phyloP scores from a whole-genome alignment of 2,329 filamentous ascomycete species.

The Claviceps maximensis region DNA sequence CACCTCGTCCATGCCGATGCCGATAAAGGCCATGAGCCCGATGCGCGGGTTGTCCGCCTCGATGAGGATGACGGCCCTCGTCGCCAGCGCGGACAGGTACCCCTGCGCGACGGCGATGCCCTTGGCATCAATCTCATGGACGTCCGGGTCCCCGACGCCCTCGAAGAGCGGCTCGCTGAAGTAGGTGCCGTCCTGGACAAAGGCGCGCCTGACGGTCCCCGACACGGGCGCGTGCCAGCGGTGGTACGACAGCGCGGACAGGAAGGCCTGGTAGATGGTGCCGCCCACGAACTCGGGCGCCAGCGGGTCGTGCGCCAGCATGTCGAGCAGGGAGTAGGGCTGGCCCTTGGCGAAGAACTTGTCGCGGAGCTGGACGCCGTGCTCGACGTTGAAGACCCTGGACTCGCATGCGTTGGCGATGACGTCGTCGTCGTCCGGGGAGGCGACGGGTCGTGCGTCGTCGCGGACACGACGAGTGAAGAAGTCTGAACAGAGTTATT shows the following conservation, averaged over 20 bases:
- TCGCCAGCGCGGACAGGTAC: constrained; percentile 55
- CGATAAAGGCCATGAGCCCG: constrained; percentile 57
- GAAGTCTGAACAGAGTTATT: constrained; percentile 33
- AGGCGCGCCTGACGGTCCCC: constrained; percentile 44
- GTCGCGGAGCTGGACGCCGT: constrained; percentile 40
- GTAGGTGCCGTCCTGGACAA: constrained; percentile 51
- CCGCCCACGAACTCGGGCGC: constrained; percentile 44
- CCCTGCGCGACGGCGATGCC: constrained; percentile 44
- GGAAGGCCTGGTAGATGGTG: constrained; percentile 58
- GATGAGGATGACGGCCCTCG: constrained; percentile 56
- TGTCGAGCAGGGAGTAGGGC: constrained; percentile 51
- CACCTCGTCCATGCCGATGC: constrained; percentile 66
- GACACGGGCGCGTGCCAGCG: constrained; percentile 59
- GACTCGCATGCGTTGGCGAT: constrained; percentile 56
- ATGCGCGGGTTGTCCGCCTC: constrained; percentile 55
- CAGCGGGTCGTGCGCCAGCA: constrained; percentile 44
- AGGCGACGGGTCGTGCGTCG: constrained; percentile 42
- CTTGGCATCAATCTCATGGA: constrained; percentile 23
- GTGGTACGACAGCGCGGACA: constrained; percentile 56
- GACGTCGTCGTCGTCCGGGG: constrained; percentile 36
- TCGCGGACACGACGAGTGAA: constrained; percentile 48
- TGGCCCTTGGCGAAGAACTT: constrained; percentile 57
- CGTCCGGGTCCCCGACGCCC: constrained; percentile 15
- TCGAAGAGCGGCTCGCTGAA: constrained; percentile 44
- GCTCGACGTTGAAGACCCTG: constrained; percentile 38